phyloP scores from a whole-genome alignment of 2,329 filamentous ascomycete species.

The Colletotrichum somersetense region DNA sequence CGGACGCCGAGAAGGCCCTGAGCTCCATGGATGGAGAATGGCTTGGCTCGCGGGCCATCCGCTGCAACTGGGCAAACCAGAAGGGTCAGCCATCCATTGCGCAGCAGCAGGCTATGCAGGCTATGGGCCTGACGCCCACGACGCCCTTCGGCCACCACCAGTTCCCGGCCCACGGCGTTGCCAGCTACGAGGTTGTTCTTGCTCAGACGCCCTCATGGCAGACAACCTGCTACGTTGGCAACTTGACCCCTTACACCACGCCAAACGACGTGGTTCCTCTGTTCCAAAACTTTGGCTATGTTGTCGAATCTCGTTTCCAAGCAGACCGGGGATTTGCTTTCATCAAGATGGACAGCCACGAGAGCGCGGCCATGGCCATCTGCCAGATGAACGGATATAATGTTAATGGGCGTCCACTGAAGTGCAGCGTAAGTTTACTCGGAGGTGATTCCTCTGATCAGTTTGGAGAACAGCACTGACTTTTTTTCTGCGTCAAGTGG shows the following conservation, averaged over 20 bases:
- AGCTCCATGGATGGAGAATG: constrained; percentile 99
- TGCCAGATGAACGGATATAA: constrained; percentile 98
- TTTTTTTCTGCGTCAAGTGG: constrained; percentile 77
- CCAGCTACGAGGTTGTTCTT: constrained; percentile 97
- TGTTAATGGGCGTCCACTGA: constrained; percentile 94
- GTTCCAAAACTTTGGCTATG: constrained; percentile 98
- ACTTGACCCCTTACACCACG: constrained; percentile 96
- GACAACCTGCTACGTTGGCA: constrained; percentile 98
- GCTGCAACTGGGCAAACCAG: constrained; percentile 99
- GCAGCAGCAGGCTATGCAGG: constrained; percentile 95
- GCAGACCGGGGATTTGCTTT: constrained; percentile 98
- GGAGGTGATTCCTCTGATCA: background rate
- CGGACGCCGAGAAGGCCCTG: constrained; percentile 94
- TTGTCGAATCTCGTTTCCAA: constrained; percentile 97
- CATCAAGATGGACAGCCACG: constrained; percentile 98
- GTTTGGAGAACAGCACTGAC: constrained; percentile 32
- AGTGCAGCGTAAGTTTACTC: constrained; percentile 89
- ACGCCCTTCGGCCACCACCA: constrained; percentile 97
- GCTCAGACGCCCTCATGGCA: constrained; percentile 97
- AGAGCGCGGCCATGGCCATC: constrained; percentile 98
- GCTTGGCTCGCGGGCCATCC: constrained; percentile 97
- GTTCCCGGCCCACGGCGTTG: constrained; percentile 95
- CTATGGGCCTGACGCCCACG: constrained; percentile 98
- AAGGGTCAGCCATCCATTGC: constrained; percentile 99
- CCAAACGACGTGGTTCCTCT: constrained; percentile 97